Evolutionary conservation across 805 yeast species (phyloP).

Genomic region (Kodamaea leandrae): DNA sequence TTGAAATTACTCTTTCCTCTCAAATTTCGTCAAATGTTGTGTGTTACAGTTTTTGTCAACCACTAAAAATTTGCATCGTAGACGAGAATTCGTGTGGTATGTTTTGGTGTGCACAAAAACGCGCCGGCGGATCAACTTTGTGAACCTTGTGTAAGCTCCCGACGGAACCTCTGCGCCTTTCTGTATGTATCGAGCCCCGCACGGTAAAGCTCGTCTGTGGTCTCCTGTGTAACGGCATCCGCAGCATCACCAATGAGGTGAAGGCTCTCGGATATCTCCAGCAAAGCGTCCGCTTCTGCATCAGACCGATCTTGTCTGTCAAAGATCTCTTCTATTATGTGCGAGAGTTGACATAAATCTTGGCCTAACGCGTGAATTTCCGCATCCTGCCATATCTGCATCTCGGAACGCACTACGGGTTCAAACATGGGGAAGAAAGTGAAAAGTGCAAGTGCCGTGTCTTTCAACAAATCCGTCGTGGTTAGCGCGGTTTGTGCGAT

Average conservation of each 20-base stretch:
- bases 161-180: not conserved
- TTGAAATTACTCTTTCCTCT: too few relatives aligned
- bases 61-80: too few relatives aligned
- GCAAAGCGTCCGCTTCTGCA: not conserved
- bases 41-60: too few relatives aligned
- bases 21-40: too few relatives aligned
- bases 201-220: not conserved
- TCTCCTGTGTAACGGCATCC: not conserved
- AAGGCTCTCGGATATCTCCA: not conserved
- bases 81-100: too few relatives aligned
- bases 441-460: not conserved
- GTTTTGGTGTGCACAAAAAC: not conserved
- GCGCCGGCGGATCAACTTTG: not conserved
- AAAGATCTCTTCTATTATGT: conserved; percentile 10
- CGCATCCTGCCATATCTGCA: conserved; percentile 19
- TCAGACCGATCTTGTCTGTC: not conserved
- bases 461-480: not conserved
- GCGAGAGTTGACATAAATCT: conserved; percentile 1
- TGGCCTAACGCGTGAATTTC: conserved; percentile 15
- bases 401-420: not conserved
- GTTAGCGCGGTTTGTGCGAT: conserved; percentile 7
- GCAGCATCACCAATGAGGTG: not conserved
- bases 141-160: not conserved
- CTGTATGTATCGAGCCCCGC: not conserved
- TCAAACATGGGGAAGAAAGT: not conserved